A percentile compares a stretch with the other conserved stretches of the same genome.
phyloP scores from a whole-genome alignment of 129 eudicot genomes.

The Flaveria trinervia region DNA sequence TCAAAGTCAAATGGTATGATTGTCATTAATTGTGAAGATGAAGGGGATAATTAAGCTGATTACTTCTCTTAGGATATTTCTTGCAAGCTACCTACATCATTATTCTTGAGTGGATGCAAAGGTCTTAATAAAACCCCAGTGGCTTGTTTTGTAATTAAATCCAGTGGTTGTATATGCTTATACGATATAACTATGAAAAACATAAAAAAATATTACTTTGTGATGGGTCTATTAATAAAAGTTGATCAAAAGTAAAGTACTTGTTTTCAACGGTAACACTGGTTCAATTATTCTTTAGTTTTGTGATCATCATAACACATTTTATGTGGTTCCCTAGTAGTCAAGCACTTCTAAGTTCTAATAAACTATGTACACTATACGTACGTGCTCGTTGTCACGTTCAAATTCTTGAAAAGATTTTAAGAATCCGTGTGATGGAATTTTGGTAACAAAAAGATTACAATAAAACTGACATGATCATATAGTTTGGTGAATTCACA shows the following conservation, averaged over 20 bases:
- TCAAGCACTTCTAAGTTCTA: too few species aligned
- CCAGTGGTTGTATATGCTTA: constrained; percentile 25
- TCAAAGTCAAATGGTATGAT: constrained; percentile 18
- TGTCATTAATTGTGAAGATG: constrained; percentile 20
- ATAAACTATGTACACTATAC: too few species aligned
- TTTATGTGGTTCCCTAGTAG: too few species aligned
- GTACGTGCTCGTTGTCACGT: too few species aligned
- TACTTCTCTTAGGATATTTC: constrained; percentile 22
- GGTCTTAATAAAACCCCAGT: not conserved
- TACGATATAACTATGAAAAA: constrained; percentile 13
- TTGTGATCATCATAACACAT: too few species aligned
- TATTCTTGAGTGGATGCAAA: constrained; percentile 24
- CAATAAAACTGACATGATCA: too few species aligned
- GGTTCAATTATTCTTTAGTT: too few species aligned
- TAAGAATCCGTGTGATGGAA: too few species aligned
- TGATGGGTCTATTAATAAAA: not conserved
- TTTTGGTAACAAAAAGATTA: too few species aligned
- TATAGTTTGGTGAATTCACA: too few species aligned
- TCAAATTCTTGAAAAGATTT: too few species aligned
- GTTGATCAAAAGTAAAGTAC: not conserved
- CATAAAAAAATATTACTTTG: not conserved
- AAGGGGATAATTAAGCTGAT: not conserved
- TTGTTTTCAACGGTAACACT: not conserved
- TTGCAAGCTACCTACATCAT: constrained; percentile 24
- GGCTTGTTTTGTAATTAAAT: constrained; percentile 27